These are phyloP conservation scores for Chlamydomonas asymmetrica DNA, from an alignment of 139 green algal species.

Conservation along the genomic window DNA sequence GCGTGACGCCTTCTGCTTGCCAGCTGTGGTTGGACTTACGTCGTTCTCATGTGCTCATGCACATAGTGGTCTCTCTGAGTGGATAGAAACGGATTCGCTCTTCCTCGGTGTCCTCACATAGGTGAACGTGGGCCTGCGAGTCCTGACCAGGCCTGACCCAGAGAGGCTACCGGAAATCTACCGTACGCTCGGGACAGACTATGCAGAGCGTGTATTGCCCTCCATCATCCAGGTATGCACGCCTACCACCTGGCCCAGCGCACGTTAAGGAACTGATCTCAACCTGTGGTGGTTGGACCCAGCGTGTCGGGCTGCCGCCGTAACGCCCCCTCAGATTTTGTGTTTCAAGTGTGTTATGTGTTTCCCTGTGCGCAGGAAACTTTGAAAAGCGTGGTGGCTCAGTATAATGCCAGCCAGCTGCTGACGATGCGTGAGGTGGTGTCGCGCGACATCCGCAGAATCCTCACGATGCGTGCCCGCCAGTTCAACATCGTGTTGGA, in stretches of 20 bases:
- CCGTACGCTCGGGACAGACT: slow-evolving; percentile 89
- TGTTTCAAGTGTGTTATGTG: no score
- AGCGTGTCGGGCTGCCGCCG: no score
- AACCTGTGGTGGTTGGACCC: no score
- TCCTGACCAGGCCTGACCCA: slow-evolving; percentile 91
- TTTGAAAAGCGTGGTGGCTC: slow-evolving; percentile 95
- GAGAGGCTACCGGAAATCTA: slow-evolving; percentile 91
- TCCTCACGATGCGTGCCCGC: slow-evolving; percentile 85
- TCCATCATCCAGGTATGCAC: slow-evolving; percentile 92
- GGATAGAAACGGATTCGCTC: no score
- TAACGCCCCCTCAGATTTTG: no score
- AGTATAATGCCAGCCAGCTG: slow-evolving; percentile 98
- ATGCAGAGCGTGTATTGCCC: slow-evolving; percentile 94
- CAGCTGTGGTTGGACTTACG: not conserved
- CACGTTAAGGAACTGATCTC: no score
- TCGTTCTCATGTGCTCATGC: no score
- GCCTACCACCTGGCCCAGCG: no score
- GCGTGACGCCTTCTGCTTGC: slow-evolving; percentile 2
- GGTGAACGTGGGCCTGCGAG: slow-evolving; percentile 97
- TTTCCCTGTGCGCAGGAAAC: slow-evolving; percentile 73
- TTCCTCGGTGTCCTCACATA: slow-evolving; percentile 33
- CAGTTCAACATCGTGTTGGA: slow-evolving; percentile 98
- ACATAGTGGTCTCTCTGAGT: no score
- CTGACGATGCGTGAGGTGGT: slow-evolving; percentile 91
- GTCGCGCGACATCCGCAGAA: slow-evolving; percentile 86